A percentile compares a stretch with the other conserved stretches of the same genome.
phyloP scores from a whole-genome alignment of 2,329 filamentous ascomycete species.

The Aspergillus bombycis region DNA sequence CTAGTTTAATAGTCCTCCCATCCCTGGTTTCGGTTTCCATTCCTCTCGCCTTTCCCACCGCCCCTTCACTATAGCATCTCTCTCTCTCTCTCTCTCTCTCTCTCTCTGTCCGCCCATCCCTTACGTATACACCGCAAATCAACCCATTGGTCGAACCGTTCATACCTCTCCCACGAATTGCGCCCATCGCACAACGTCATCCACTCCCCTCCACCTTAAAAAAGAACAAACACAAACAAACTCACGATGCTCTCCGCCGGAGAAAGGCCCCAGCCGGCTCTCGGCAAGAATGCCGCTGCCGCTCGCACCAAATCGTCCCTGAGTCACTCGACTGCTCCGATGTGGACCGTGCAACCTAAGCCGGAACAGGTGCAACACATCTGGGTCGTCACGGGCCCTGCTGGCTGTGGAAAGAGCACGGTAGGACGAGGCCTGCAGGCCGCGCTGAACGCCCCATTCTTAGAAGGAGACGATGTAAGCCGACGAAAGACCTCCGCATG shows the following conservation, averaged over 20 bases:
- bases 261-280: slow-evolving; percentile 34
- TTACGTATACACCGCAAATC: background rate
- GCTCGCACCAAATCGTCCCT: slow-evolving; percentile 25
- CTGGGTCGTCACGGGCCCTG: slow-evolving; percentile 78
- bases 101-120: background rate
- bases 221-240: background rate
- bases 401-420: slow-evolving; percentile 78
- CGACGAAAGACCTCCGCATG: too few species aligned
- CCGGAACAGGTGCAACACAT: slow-evolving; percentile 61
- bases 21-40: background rate
- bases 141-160: background rate
- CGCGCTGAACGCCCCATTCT: slow-evolving; percentile 67
- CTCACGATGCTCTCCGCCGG: slow-evolving; percentile 47
- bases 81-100: background rate
- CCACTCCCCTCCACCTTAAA: slow-evolving; percentile 18
- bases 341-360: slow-evolving; percentile 19
- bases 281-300: slow-evolving; percentile 26
- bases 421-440: slow-evolving; percentile 68
- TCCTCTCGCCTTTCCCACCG: background rate
- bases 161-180: slow-evolving; percentile 1
- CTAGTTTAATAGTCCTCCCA: background rate
- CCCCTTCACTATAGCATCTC: background rate
- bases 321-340: slow-evolving; percentile 20
- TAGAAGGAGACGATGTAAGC: slow-evolving; percentile 77
- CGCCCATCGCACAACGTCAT: slow-evolving; percentile 25